These are phyloP conservation scores for Penicillium antarcticum DNA, from an alignment of 495 filamentous ascomycete genomes.

Conservation along the genomic window DNA sequence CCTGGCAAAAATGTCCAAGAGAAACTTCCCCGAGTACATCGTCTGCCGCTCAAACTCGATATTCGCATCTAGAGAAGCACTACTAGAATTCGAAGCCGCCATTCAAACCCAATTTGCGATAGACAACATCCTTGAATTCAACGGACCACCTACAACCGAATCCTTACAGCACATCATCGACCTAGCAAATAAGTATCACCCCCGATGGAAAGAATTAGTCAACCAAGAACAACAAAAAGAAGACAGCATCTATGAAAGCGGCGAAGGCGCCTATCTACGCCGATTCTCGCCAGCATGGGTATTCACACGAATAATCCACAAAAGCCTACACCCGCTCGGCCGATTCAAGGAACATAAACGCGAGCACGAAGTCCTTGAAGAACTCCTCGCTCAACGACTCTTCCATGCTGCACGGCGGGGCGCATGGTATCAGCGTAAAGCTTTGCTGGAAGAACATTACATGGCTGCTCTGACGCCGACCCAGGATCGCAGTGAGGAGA, in stretches of 20 bases:
- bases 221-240: constrained; percentile 78
- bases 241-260: constrained; percentile 72
- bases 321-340: constrained; percentile 75
- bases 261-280: constrained; percentile 87
- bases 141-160: constrained; percentile 64
- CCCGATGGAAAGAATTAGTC: constrained; percentile 74
- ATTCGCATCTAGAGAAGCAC: constrained; percentile 67
- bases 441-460: constrained; percentile 91
- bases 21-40: constrained; percentile 87
- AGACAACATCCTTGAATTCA: constrained; percentile 81
- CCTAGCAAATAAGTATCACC: constrained; percentile 71
- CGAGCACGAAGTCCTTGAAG: constrained; percentile 71
- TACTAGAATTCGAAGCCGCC: constrained; percentile 87
- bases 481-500: constrained; percentile 52
- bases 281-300: constrained; percentile 92
- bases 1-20: constrained; percentile 77
- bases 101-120: constrained; percentile 79
- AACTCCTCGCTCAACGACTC: constrained; percentile 75
- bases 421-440: constrained; percentile 94
- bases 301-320: constrained; percentile 90
- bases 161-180: constrained; percentile 66
- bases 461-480: constrained; percentile 62
- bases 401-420: constrained; percentile 85
- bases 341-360: constrained; percentile 75
- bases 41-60: constrained; percentile 89